Percentiles rank a stretch among this genome's conserved stretches.
Evolutionary conservation across 345 rosid genomes (phyloP).

Genomic region (Moricandia arvensis): DNA sequence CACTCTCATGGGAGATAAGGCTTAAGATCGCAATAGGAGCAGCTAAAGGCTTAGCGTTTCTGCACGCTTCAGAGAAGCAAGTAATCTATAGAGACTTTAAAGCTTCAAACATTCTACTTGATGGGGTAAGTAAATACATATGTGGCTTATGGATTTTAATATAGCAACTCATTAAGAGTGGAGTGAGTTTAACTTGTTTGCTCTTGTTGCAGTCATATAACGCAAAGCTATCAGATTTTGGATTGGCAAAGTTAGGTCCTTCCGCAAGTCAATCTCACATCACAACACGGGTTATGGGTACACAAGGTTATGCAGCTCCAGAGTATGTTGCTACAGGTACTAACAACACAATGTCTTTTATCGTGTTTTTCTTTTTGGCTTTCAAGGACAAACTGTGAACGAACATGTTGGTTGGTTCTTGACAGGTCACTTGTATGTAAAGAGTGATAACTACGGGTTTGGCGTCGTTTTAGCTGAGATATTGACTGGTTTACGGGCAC

Average conservation of each 20-base stretch:
- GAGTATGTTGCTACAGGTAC: slow-evolving; percentile 94
- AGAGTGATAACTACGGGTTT: slow-evolving; percentile 92
- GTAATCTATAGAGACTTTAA: slow-evolving; percentile 91
- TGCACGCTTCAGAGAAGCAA: slow-evolving; percentile 82
- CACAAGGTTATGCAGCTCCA: slow-evolving; percentile 53
- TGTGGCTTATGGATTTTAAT: neutral
- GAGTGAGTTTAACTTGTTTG: neutral
- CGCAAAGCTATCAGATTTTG: slow-evolving; percentile 92
- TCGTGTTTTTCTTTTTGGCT: slow-evolving; percentile 1
- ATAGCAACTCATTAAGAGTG: neutral
- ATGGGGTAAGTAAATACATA: slow-evolving; percentile 53
- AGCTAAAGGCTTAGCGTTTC: slow-evolving; percentile 70
- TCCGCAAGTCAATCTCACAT: slow-evolving; percentile 95
- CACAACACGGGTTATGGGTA: slow-evolving; percentile 79
- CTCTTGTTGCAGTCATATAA: slow-evolving; percentile 61
- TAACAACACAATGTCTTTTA: neutral
- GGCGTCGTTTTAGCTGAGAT: slow-evolving; percentile 95
- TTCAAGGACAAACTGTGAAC: neutral
- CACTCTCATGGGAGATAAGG: slow-evolving; percentile 74
- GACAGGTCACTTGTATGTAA: slow-evolving; percentile 93
- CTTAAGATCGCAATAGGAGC: slow-evolving; percentile 81
- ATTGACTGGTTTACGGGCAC: slow-evolving; percentile 71
- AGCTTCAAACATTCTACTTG: slow-evolving; percentile 87
- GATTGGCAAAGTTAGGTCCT: slow-evolving; percentile 93
- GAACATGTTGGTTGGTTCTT: slow-evolving; percentile 3